These are phyloP conservation scores for Acanthochlamys bracteata DNA, from an alignment of 106 monocot species.

Conservation along the genomic window DNA sequence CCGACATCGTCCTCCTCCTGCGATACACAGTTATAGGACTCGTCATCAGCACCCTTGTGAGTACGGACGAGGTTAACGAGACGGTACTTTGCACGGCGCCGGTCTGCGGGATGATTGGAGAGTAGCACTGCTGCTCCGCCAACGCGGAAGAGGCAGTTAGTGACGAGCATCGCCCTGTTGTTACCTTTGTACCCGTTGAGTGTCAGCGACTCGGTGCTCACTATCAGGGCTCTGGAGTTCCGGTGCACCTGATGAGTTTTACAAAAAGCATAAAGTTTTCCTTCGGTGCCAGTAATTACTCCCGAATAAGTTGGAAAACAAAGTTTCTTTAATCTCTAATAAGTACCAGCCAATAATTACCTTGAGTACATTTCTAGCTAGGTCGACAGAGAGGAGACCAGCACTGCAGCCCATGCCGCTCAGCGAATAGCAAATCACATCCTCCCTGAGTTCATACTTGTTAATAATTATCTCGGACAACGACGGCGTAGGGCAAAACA, in stretches of 20 bases:
- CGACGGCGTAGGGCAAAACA: constrained; percentile 35
- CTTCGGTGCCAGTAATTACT: too few species aligned
- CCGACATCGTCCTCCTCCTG: constrained; percentile 7
- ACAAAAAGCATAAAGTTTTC: neutral
- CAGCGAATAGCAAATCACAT: constrained; percentile 24
- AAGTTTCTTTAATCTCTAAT: too few species aligned
- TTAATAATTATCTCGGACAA: constrained; percentile 32
- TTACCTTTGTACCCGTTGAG: constrained; percentile 4
- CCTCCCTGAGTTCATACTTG: constrained; percentile 30
- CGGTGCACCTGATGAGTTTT: neutral
- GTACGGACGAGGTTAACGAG: constrained; percentile 4
- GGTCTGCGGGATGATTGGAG: constrained; percentile 1
- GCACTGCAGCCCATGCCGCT: constrained; percentile 38
- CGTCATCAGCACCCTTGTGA: constrained; percentile 5
- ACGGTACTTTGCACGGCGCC: constrained; percentile 5
- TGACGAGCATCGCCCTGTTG: constrained; percentile 23
- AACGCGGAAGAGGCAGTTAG: constrained; percentile 29
- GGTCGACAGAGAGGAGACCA: constrained; percentile 28
- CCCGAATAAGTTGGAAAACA: neutral
- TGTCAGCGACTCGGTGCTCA: constrained; percentile 10
- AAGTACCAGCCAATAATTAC: neutral
- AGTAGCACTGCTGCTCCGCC: constrained; percentile 20
- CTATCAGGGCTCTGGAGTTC: constrained; percentile 3
- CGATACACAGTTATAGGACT: constrained; percentile 1
- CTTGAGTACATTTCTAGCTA: constrained; percentile 16